Base-by-base conservation (phyloP, 2,329 filamentous ascomycete genomes). In the Botrytis paeoniae region DNA sequence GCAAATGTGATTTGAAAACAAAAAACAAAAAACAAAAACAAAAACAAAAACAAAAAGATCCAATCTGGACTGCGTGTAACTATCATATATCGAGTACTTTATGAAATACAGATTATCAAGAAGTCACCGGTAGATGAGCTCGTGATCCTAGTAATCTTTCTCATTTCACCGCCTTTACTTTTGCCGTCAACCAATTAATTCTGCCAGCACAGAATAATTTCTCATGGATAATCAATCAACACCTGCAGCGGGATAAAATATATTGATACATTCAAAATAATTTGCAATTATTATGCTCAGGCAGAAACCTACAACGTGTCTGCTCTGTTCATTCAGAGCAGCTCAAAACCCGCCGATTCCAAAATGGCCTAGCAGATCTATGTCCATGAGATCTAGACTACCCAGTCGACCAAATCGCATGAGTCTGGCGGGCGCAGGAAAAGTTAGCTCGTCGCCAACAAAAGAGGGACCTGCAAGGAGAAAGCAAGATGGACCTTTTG, bases 291-390 rank as follows among this genome's bases (percentile, higher is more conserved):
- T 43, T 16, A 81, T 81, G 79, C 54, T 80, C 29, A 78, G 77
- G n/a, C 73, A 77, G 37, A 77, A 74, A 51, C 74, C 75, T 18
- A 75, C 76, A 20, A 77, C 64, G 64, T 81, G 79, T 65, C 68
- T 1, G 87, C 88, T 63, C 90, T 85, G 45, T 86, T 85, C 68
- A 87, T 86, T 16, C 90, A 84, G 70, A 88, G 86, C 43, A 85
- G 82, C 74, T 91, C 83, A 77, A 91, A 91, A 0, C 91, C 80
- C 73, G 2, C 20, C 69, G 39, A 69, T 73, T 41, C 72, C 60
- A 54, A 75, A 77, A 76, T 76, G 77, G 75, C 73, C 74, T 43
- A 29, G 76, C 75, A 75, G 78, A 71, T 74, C 72, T 35, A 43
- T 79, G 14, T 75, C 71, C 54, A 74, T 73, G 7, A 75, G 70